phyloP scores from a whole-genome alignment of 1,284 basidiomycete species.

The Microbotryum silenes-acaulis region DNA sequence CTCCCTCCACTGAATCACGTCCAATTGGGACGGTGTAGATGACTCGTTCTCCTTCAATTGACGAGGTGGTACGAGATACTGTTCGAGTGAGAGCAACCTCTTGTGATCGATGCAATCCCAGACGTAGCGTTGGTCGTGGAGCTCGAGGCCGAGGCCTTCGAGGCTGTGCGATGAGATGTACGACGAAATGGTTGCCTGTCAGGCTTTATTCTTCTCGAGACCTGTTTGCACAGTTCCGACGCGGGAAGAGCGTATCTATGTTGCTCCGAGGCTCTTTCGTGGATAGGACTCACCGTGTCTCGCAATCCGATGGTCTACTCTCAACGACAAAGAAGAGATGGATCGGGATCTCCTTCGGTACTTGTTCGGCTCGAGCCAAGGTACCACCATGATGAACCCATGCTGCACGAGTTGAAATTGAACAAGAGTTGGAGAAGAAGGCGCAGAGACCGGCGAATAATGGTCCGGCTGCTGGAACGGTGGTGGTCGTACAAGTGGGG shows the following conservation, averaged over 20 bases:
- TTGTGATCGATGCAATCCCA: background rate
- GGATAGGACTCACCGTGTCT: background rate
- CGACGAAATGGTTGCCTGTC: too few species aligned
- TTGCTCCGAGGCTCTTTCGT: too few species aligned
- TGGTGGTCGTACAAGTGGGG: background rate
- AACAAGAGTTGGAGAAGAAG: slow-evolving; percentile 1
- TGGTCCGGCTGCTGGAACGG: background rate
- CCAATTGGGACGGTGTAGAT: too few species aligned
- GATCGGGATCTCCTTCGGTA: background rate
- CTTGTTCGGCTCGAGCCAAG: background rate
- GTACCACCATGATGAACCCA: slow-evolving; percentile 5
- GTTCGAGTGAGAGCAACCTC: too few species aligned
- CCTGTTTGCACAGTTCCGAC: too few species aligned
- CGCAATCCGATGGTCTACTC: background rate
- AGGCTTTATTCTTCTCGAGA: too few species aligned
- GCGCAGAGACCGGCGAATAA: slow-evolving; percentile 7
- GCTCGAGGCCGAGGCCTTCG: background rate
- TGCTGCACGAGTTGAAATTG: background rate
- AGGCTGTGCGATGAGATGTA: background rate
- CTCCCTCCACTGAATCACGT: too few species aligned
- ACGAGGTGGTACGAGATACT: too few species aligned
- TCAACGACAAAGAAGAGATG: slow-evolving; percentile 1
- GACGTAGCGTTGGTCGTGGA: slow-evolving; percentile 3
- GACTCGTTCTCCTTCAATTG: too few species aligned
- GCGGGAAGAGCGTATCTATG: background rate